Conservation (phyloP, 1,284 basidiomycete genomes). For the Megacollybia platyphylla region DNA sequence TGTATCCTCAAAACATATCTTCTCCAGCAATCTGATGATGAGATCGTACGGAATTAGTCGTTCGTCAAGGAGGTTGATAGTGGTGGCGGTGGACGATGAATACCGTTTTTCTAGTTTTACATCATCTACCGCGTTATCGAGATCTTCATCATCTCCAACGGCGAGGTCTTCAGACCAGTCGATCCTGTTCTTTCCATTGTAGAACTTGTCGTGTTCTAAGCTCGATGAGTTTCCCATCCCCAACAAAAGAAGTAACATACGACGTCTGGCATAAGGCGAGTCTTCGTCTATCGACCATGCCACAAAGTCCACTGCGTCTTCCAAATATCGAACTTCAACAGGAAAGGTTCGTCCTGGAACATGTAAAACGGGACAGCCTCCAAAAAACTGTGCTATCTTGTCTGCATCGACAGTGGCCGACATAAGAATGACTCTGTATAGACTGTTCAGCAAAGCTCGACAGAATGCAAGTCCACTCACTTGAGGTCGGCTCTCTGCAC, state of each 20-base stretch:
- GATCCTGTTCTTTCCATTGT: slow-evolving; percentile 43
- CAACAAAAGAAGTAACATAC: slow-evolving; percentile 24
- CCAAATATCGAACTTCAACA: slow-evolving; percentile 79
- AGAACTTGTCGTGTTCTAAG: slow-evolving; percentile 49
- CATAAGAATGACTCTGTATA: slow-evolving; percentile 84
- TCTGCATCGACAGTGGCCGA: slow-evolving; percentile 94
- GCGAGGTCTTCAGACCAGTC: slow-evolving; percentile 70
- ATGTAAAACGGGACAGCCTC: slow-evolving; percentile 68
- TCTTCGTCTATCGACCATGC: slow-evolving; percentile 78
- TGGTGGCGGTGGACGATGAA: slow-evolving; percentile 60
- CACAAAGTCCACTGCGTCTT: slow-evolving; percentile 85
- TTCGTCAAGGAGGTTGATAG: slow-evolving; percentile 84
- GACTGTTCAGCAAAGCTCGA: neutral
- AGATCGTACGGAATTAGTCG: slow-evolving; percentile 85
- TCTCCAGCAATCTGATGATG: slow-evolving; percentile 78
- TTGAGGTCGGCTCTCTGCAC: slow-evolving; percentile 75
- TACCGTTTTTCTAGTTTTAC: slow-evolving; percentile 64
- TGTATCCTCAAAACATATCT: slow-evolving; percentile 67
- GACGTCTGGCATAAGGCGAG: slow-evolving; percentile 74
- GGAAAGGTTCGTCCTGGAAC: slow-evolving; percentile 98
- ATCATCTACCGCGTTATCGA: slow-evolving; percentile 38
- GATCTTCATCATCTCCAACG: slow-evolving; percentile 57
- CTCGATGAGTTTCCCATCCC: slow-evolving; percentile 2
- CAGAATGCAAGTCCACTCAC: slow-evolving; percentile 22
- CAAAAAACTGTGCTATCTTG: slow-evolving; percentile 91